Evolutionary conservation across 208 protist species (phyloP).

Genomic region (Leishmania guyanensis): DNA sequence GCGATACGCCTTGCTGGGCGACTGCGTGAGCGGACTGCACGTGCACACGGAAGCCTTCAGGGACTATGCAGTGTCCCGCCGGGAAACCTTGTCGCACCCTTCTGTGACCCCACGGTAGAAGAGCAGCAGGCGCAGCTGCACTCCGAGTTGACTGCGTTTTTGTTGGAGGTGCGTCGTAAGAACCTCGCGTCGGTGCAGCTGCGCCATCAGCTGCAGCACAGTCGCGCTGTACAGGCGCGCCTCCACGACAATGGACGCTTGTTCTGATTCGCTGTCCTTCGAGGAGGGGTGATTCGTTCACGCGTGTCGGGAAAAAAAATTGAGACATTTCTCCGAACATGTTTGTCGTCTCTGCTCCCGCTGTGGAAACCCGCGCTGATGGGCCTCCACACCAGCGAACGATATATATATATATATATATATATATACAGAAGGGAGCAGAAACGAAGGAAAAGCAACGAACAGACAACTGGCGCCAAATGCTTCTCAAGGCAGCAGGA

Average conservation of each 20-base stretch:
- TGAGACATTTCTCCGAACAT: background rate
- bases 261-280: background rate
- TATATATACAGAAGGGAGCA: background rate
- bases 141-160: slow-evolving; percentile 56
- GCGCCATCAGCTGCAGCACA: slow-evolving; percentile 41
- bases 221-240: slow-evolving; percentile 19
- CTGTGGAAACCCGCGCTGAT: background rate
- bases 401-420: background rate
- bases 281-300: background rate
- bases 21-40: slow-evolving; percentile 20
- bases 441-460: background rate
- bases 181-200: slow-evolving; percentile 42
- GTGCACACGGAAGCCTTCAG: background rate
- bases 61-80: background rate
- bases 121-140: slow-evolving; percentile 42
- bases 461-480: background rate
- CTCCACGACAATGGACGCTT: background rate
- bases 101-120: slow-evolving; percentile 59
- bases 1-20: slow-evolving; percentile 32
- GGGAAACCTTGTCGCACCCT: slow-evolving; percentile 11
- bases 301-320: background rate
- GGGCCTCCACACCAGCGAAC: background rate
- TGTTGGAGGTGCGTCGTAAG: slow-evolving; percentile 38
- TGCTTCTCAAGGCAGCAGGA: background rate
- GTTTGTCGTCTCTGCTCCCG: background rate